These are phyloP conservation scores for Fusarium newnesense DNA, from an alignment of 2,329 filamentous ascomycete genomes.

Conservation along the genomic window DNA sequence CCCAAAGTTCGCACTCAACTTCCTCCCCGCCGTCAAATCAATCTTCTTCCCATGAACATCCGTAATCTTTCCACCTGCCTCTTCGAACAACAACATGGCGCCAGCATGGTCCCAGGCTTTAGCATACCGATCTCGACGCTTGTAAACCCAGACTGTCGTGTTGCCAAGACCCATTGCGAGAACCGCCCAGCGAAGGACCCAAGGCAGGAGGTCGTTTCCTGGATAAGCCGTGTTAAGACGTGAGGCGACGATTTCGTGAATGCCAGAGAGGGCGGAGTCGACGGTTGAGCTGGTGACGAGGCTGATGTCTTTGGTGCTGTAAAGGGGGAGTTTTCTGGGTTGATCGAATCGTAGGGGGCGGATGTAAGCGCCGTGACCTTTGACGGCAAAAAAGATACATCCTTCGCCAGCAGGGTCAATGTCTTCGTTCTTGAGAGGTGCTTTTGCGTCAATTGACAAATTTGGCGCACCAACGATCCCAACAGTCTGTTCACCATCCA, in stretches of 20 bases:
- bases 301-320: conserved; percentile 46
- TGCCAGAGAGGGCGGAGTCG: conserved; percentile 59
- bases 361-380: conserved; percentile 59
- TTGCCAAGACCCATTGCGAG: conserved; percentile 65
- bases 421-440: conserved; percentile 56
- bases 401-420: conserved; percentile 57
- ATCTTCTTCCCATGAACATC: conserved; percentile 64
- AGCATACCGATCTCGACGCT: conserved; percentile 56
- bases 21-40: conserved; percentile 60
- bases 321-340: conserved; percentile 49
- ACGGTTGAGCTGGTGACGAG: conserved; percentile 60
- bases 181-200: conserved; percentile 66
- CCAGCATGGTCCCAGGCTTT: conserved; percentile 71
- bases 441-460: conserved; percentile 52
- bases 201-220: conserved; percentile 64
- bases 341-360: conserved; percentile 50
- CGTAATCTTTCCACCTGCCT: conserved; percentile 65
- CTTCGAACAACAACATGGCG: conserved; percentile 68
- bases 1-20: conserved; percentile 62
- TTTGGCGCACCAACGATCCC: conserved; percentile 62
- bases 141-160: conserved; percentile 67
- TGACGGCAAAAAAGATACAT: conserved; percentile 62
- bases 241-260: conserved; percentile 57
- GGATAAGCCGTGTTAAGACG: conserved; percentile 56
- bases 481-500: conserved; percentile 61